Percentiles rank a stretch among this genome's conserved stretches.
These are phyloP conservation scores for Talaromyces nanjingensis DNA, from an alignment of 495 filamentous ascomycete genomes.

Conservation along the genomic window DNA sequence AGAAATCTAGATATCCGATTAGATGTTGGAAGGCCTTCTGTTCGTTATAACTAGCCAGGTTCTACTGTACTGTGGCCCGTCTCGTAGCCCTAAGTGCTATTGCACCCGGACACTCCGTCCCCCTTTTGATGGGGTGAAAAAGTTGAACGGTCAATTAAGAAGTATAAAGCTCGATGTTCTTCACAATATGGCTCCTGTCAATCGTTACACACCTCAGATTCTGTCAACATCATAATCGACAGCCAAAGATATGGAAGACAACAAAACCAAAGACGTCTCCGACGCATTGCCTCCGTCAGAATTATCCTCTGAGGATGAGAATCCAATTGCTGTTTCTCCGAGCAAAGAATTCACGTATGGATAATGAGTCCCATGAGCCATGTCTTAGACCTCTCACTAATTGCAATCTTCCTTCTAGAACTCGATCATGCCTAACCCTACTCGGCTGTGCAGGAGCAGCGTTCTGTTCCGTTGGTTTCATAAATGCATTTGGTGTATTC, in stretches of 20 bases:
- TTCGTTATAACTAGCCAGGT: too few relatives aligned
- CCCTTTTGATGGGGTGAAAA: not conserved
- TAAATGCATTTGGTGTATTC: slow-evolving; percentile 59
- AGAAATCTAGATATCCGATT: too few relatives aligned
- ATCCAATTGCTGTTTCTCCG: not conserved
- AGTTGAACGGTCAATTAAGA: not conserved
- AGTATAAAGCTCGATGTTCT: not conserved
- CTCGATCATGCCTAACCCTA: slow-evolving; percentile 4
- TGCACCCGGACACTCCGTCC: too few relatives aligned
- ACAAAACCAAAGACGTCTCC: not conserved
- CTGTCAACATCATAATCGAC: not conserved
- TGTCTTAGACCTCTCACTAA: not conserved
- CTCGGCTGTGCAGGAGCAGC: slow-evolving; percentile 12
- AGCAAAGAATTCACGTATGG: not conserved
- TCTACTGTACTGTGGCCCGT: too few relatives aligned
- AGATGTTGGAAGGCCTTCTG: too few relatives aligned
- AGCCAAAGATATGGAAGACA: not conserved
- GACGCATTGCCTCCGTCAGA: not conserved
- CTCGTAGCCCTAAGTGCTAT: not conserved
- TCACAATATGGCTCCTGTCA: not conserved
- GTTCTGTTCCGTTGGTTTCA: slow-evolving; percentile 53
- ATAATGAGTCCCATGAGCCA: not conserved
- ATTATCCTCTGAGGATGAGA: not conserved
- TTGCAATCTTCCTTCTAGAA: not conserved
- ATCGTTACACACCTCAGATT: not conserved